These are phyloP conservation scores for Alternaria triticimaculans DNA, from an alignment of 2,329 filamentous ascomycete genomes.

Conservation along the genomic window DNA sequence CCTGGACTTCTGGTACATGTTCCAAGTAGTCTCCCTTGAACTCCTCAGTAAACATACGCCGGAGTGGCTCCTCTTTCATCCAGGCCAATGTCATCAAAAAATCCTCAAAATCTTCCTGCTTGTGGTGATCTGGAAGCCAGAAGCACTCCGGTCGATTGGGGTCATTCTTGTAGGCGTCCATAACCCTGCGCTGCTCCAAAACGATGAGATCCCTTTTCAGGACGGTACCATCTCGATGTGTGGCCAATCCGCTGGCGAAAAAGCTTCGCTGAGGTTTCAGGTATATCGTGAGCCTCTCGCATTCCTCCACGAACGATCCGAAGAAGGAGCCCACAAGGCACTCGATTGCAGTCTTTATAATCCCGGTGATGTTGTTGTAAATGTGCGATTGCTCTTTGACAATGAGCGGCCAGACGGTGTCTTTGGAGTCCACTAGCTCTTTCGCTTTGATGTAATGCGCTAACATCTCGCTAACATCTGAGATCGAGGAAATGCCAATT, in stretches of 20 bases:
- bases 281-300: neutral
- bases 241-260: neutral
- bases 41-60: neutral
- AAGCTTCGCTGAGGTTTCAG: neutral
- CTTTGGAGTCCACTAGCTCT: neutral
- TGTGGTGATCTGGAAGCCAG: neutral
- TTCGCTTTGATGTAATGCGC: neutral
- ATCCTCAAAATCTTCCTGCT: neutral
- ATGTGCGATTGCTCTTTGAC: neutral
- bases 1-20: neutral
- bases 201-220: neutral
- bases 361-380: neutral
- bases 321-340: neutral
- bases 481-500: too few relatives aligned
- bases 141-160: neutral
- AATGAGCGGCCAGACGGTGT: neutral
- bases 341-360: neutral
- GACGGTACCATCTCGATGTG: neutral
- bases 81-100: neutral
- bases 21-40: neutral
- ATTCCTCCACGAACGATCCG: neutral
- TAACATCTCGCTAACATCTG: too few relatives aligned
- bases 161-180: neutral
- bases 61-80: fast-evolving
- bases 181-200: neutral